Evolutionary conservation across 2,329 filamentous ascomycete species (phyloP).

Genomic region (Microsporum canis): DNA sequence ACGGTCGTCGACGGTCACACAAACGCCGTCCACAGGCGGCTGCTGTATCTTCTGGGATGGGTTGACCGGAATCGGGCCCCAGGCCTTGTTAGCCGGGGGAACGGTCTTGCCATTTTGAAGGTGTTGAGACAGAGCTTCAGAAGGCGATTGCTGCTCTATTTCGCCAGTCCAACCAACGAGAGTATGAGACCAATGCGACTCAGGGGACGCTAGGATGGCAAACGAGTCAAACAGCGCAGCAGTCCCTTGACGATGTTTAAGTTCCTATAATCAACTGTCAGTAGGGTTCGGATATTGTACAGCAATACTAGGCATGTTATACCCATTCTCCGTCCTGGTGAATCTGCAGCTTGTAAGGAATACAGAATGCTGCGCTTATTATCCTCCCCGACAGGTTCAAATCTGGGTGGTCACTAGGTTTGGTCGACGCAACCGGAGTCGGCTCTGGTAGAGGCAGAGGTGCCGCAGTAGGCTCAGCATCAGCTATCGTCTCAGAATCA

Average conservation of each 20-base stretch:
- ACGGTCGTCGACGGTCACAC: conserved; percentile 59
- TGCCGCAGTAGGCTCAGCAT: neutral
- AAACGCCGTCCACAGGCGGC: conserved; percentile 58
- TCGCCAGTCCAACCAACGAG: conserved; percentile 94
- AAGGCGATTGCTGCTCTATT: conserved; percentile 41
- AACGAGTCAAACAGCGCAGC: conserved; percentile 91
- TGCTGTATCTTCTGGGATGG: conserved; percentile 42
- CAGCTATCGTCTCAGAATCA: neutral
- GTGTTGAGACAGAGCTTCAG: conserved; percentile 24
- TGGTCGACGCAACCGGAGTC: conserved; percentile 28
- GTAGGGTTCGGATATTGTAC: neutral
- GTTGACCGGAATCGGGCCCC: conserved; percentile 61
- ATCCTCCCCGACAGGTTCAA: conserved; percentile 50
- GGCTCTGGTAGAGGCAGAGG: neutral
- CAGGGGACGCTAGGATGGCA: conserved; percentile 70
- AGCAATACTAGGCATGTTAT: conserved; percentile 17
- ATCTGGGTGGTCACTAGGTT: conserved; percentile 41
- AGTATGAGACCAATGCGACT: conserved; percentile 79
- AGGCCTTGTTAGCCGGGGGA: conserved; percentile 56
- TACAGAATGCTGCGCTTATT: conserved; percentile 53
- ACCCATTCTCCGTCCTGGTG: conserved; percentile 46
- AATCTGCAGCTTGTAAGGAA: conserved; percentile 50
- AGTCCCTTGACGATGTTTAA: conserved; percentile 68
- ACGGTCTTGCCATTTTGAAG: conserved; percentile 10
- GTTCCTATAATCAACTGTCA: conserved; percentile 42